Percentiles rank a stretch among this genome's conserved stretches.
Conservation (phyloP, 2,329 filamentous ascomycete species). For the Madurella mycetomatis region DNA sequence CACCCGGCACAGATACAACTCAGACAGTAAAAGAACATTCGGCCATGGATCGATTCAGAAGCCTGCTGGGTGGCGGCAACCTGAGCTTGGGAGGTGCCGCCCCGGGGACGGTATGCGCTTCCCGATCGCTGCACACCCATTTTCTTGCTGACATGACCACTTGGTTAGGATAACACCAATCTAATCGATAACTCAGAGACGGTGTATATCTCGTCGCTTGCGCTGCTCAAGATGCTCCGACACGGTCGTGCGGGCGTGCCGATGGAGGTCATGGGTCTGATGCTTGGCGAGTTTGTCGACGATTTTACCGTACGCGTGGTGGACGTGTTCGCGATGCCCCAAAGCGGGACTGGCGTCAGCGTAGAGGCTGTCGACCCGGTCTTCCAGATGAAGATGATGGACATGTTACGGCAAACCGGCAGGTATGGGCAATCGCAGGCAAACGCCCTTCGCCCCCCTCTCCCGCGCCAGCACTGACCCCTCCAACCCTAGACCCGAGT, state of each 20-base stretch:
- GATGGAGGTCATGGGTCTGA: conserved; percentile 99
- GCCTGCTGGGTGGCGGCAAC: conserved; percentile 75
- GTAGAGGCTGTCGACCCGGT: conserved; percentile 98
- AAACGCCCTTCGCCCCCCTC: background rate
- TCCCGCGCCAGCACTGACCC: background rate
- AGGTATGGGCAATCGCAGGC: conserved; percentile 49
- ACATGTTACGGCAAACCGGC: conserved; percentile 97
- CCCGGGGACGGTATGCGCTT: conserved; percentile 55
- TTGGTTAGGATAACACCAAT: conserved; percentile 71
- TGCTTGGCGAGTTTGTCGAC: conserved; percentile 98
- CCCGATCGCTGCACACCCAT: background rate
- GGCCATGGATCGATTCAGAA: conserved; percentile 84
- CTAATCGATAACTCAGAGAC: conserved; percentile 99
- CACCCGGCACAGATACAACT: background rate
- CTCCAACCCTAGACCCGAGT: conserved; percentile 66
- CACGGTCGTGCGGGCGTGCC: conserved; percentile 96
- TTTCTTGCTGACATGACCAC: background rate
- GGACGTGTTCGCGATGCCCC: conserved; percentile 98
- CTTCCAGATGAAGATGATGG: conserved; percentile 99
- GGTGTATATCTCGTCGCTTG: conserved; percentile 97
- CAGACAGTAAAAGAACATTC: background rate
- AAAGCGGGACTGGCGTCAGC: conserved; percentile 95
- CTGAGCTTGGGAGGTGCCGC: conserved; percentile 58
- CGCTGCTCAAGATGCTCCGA: conserved; percentile 95
- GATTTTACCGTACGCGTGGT: conserved; percentile 98